Percentiles rank a stretch among this genome's conserved stretches.
Conservation (phyloP, 768 basidiomycete species). For the Collybia sp. region DNA sequence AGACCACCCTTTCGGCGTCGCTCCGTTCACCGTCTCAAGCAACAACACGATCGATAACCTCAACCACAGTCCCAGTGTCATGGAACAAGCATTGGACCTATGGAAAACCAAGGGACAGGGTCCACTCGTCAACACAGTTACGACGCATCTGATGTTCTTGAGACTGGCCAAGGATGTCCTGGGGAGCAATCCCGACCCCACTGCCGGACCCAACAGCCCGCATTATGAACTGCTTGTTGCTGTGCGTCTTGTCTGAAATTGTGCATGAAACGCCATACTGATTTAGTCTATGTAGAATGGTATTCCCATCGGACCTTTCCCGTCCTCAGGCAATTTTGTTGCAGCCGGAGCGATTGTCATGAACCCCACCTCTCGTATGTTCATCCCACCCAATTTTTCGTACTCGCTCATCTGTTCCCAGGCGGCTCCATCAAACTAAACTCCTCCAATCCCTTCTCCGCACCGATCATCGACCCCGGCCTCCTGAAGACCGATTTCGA, state of each 20-base stretch:
- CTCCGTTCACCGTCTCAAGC: constrained; percentile 18
- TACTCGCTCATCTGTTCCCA: too few species aligned
- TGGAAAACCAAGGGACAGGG: constrained; percentile 22
- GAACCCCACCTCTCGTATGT: too few species aligned
- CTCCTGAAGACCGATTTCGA: background rate
- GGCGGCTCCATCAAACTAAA: too few species aligned
- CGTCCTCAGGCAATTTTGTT: too few species aligned
- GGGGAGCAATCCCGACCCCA: constrained; percentile 16
- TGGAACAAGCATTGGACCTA: constrained; percentile 14
- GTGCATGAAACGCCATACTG: too few species aligned
- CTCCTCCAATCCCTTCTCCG: too few species aligned
- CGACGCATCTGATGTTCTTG: constrained; percentile 20
- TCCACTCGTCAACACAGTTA: constrained; percentile 13
- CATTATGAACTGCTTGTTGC: constrained; percentile 24
- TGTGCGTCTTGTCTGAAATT: constrained; percentile 9
- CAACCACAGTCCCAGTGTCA: constrained; percentile 15
- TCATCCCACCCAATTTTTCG: too few species aligned
- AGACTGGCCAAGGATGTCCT: constrained; percentile 20
- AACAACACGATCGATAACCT: constrained; percentile 21
- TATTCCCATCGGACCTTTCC: too few species aligned
- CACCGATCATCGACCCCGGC: too few species aligned
- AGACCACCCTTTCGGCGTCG: constrained; percentile 22
- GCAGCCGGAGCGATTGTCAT: too few species aligned
- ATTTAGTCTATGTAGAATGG: too few species aligned
- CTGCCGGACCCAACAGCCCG: constrained; percentile 23